Evolutionary conservation across 1,284 basidiomycete genomes (phyloP).

Genomic region (Agaricales sp.): DNA sequence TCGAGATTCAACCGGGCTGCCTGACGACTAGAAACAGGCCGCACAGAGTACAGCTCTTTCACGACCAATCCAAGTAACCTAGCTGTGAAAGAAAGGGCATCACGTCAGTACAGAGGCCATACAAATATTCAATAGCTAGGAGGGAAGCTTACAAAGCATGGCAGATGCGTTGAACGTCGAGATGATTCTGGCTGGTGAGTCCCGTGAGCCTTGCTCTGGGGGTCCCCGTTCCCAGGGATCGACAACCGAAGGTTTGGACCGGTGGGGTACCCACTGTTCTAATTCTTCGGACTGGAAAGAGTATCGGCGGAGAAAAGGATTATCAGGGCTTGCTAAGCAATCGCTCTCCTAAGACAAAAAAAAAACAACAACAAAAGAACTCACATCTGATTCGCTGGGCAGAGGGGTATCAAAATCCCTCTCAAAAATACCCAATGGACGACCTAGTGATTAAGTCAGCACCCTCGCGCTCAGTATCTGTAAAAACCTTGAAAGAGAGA

Average conservation of each 20-base stretch:
- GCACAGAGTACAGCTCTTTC: slow-evolving; percentile 66
- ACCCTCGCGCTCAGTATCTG: background rate
- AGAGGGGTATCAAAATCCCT: slow-evolving; percentile 72
- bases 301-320: slow-evolving; percentile 5
- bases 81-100: slow-evolving; percentile 27
- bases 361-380: slow-evolving; percentile 15
- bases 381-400: slow-evolving; percentile 54
- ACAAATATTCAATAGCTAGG: background rate
- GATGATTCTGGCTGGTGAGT: slow-evolving; percentile 46
- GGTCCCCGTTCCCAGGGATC: too few species aligned
- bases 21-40: slow-evolving; percentile 44
- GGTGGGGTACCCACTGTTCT: slow-evolving; percentile 35
- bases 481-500: background rate
- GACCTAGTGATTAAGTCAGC: slow-evolving; percentile 25
- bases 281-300: slow-evolving; percentile 44
- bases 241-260: background rate
- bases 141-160: slow-evolving; percentile 46
- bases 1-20: slow-evolving; percentile 52
- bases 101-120: slow-evolving; percentile 6
- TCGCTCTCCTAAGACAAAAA: too few species aligned
- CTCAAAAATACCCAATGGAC: slow-evolving; percentile 72
- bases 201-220: too few species aligned
- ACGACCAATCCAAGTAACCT: slow-evolving; percentile 59
- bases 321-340: background rate
- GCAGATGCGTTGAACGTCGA: slow-evolving; percentile 74